phyloP scores from a whole-genome alignment of 2,329 filamentous ascomycete species.

The Thielaviopsis populi region DNA sequence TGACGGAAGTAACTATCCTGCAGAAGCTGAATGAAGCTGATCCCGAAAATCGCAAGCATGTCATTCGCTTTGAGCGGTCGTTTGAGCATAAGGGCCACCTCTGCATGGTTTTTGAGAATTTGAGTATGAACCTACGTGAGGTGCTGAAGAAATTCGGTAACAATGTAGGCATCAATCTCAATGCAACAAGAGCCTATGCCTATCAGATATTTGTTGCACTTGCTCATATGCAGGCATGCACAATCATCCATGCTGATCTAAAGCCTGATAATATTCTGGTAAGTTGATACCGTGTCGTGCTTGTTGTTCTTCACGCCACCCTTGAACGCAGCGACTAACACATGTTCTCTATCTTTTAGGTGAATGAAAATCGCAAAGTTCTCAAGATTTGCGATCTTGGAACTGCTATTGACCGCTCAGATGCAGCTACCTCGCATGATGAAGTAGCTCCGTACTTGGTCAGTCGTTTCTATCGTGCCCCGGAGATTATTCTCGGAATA shows the following conservation, averaged over 20 bases:
- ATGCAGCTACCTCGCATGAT: conserved; percentile 54
- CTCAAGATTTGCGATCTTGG: conserved; percentile 95
- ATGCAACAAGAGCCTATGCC: conserved; percentile 75
- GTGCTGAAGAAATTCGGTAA: conserved; percentile 92
- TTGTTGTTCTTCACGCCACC: not conserved
- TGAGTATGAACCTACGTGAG: conserved; percentile 84
- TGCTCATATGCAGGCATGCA: conserved; percentile 76
- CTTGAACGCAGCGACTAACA: conserved; percentile 16
- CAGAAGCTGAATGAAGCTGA: conserved; percentile 76
- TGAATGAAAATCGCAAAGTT: conserved; percentile 66
- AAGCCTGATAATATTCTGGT: conserved; percentile 96
- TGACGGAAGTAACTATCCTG: conserved; percentile 87
- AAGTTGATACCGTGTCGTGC: conserved; percentile 13
- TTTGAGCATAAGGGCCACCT: conserved; percentile 94
- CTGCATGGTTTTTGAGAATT: conserved; percentile 92
- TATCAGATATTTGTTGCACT: conserved; percentile 89
- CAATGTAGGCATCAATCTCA: conserved; percentile 80
- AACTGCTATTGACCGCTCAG: conserved; percentile 81
- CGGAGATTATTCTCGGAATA: conserved; percentile 95
- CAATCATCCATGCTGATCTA: conserved; percentile 87
- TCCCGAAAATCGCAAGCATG: conserved; percentile 76
- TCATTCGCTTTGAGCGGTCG: conserved; percentile 71
- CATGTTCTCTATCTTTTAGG: conserved; percentile 27
- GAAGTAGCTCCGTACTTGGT: conserved; percentile 91
- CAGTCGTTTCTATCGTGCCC: conserved; percentile 91